Evolutionary conservation across 176 grass and related monocot species (phyloP).

Genomic region (Stipa capillata): DNA sequence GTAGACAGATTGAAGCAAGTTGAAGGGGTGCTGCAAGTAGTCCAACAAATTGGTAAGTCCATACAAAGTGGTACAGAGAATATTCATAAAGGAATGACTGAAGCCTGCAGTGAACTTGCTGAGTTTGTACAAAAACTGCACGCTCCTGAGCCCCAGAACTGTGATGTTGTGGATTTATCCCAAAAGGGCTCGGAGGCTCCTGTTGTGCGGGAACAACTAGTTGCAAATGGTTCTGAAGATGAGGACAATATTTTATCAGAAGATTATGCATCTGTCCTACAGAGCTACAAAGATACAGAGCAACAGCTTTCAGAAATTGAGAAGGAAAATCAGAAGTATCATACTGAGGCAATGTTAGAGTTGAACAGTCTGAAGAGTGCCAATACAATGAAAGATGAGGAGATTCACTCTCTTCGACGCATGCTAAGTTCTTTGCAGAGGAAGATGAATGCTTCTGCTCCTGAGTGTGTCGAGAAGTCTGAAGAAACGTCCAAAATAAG

Average conservation of each 20-base stretch:
- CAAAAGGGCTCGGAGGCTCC: neutral
- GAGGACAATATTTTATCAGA: conserved; percentile 32
- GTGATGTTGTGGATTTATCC: conserved; percentile 3
- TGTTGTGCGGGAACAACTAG: conserved; percentile 3
- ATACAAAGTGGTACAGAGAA: conserved; percentile 20
- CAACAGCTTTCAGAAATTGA: conserved; percentile 45
- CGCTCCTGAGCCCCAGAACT: conserved; percentile 11
- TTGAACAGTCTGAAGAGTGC: conserved; percentile 51
- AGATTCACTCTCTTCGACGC: conserved; percentile 54
- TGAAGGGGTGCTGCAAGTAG: conserved; percentile 37
- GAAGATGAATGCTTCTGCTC: conserved; percentile 25
- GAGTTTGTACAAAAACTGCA: conserved; percentile 36
- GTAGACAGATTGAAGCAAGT: conserved; percentile 44
- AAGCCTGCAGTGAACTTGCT: conserved; percentile 28
- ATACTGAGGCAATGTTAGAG: conserved; percentile 41
- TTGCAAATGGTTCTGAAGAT: conserved; percentile 26
- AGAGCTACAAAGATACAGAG: conserved; percentile 51
- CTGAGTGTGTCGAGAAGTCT: conserved; percentile 29
- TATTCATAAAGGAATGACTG: conserved; percentile 37
- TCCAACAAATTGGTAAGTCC: conserved; percentile 31
- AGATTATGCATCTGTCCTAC: conserved; percentile 35
- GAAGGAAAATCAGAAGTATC: conserved; percentile 36
- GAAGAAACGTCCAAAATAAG: conserved; percentile 38
- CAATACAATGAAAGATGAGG: conserved; percentile 57
- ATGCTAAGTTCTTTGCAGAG: conserved; percentile 66